These are phyloP conservation scores for Hortiboletus flavorubellus DNA, from an alignment of 768 basidiomycete species.

Conservation along the genomic window DNA sequence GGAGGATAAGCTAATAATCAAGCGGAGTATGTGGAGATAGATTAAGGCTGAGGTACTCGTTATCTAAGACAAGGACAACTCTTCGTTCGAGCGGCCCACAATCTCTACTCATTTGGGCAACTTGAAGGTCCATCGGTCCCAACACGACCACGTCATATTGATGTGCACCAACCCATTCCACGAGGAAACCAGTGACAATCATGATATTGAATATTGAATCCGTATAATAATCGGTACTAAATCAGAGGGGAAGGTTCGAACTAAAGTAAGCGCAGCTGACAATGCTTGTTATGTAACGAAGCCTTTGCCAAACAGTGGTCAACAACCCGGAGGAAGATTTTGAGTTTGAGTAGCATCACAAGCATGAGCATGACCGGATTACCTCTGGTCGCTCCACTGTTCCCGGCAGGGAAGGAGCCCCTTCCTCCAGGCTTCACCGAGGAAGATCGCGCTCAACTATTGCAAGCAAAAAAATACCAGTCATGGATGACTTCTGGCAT, in stretches of 20 bases:
- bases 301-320: slow-evolving; percentile 15
- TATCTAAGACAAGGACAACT: no score
- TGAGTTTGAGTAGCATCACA: neutral
- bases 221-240: neutral
- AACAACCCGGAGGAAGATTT: slow-evolving; percentile 15
- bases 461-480: slow-evolving; percentile 77
- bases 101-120: no score
- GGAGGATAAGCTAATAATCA: neutral
- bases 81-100: no score
- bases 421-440: slow-evolving; percentile 80
- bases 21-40: no score
- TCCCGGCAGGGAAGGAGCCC: slow-evolving; percentile 82
- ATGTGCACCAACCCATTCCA: no score
- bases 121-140: no score
- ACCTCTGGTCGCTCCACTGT: slow-evolving; percentile 63
- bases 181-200: no score
- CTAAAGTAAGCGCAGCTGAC: no score
- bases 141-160: no score
- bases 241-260: neutral
- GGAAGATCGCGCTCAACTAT: slow-evolving; percentile 65
- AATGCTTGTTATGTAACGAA: neutral
- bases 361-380: slow-evolving; percentile 16
- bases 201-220: no score
- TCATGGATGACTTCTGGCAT: slow-evolving; percentile 64
- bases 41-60: neutral